Evolutionary conservation across 2,329 filamentous ascomycete genomes (phyloP).

Genomic region (Aspergillus brunneoviolaceus): DNA sequence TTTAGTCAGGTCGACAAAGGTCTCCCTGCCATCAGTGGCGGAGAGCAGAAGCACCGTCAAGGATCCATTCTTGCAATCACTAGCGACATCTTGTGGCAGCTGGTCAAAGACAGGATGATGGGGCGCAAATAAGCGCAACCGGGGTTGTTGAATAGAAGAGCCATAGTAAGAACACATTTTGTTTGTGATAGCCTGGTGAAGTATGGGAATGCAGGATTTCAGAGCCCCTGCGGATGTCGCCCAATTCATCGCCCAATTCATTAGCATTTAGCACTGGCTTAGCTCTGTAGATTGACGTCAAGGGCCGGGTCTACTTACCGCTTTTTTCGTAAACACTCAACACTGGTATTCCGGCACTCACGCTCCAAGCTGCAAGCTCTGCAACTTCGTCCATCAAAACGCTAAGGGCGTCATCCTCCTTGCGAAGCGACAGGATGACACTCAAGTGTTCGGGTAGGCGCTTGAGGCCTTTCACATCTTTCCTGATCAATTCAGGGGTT

Average conservation of each 20-base stretch:
- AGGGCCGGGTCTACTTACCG: conserved; percentile 54
- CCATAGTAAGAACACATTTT: conserved; percentile 90
- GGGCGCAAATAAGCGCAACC: conserved; percentile 70
- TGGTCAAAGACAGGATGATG: conserved; percentile 56
- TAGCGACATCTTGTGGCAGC: conserved; percentile 16
- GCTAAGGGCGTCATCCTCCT: conserved; percentile 72
- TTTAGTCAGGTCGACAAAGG: conserved; percentile 90
- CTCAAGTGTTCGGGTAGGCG: conserved; percentile 83
- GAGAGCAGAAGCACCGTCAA: conserved; percentile 76
- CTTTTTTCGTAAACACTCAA: conserved; percentile 91
- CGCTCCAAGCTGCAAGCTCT: conserved; percentile 90
- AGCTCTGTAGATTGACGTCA: background rate
- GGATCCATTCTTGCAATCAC: conserved; percentile 27
- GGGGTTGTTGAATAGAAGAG: conserved; percentile 60
- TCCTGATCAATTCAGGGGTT: conserved; percentile 86
- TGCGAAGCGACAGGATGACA: conserved; percentile 73
- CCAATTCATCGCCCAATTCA: background rate
- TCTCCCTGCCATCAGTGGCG: conserved; percentile 84
- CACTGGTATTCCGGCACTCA: conserved; percentile 80
- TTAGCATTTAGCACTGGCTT: conserved; percentile 2
- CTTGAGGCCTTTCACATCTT: conserved; percentile 73
- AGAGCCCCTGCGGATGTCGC: conserved; percentile 63
- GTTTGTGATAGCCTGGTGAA: conserved; percentile 73
- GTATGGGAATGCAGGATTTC: conserved; percentile 83
- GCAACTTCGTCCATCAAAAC: conserved; percentile 84